Conservation (phyloP, 345 rosid genomes). For the Orychophragmus violaceus region DNA sequence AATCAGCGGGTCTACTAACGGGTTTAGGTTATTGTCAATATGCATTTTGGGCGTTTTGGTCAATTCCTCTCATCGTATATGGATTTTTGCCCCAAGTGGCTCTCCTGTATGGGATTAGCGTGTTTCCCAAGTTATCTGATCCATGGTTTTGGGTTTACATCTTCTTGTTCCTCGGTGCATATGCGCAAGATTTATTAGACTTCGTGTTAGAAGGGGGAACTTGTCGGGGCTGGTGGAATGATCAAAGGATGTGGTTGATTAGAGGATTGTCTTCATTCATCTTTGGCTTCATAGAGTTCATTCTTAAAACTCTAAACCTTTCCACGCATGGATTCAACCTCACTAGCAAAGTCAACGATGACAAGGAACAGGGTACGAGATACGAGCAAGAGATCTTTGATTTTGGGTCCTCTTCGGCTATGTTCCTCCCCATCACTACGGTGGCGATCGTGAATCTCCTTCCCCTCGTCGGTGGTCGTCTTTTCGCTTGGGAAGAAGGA, state of each 20-base stretch:
- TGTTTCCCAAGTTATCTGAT: conserved; percentile 56
- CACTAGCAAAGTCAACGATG: conserved; percentile 51
- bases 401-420: conserved; percentile 49
- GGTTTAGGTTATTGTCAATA: conserved; percentile 35
- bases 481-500: conserved; percentile 22
- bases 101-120: conserved; percentile 37
- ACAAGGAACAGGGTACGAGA: conserved; percentile 50
- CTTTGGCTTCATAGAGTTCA: too few relatives aligned
- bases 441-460: conserved; percentile 46
- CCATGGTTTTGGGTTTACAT: conserved; percentile 48
- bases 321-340: conserved; percentile 43
- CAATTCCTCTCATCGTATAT: conserved; percentile 43
- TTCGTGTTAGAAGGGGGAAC: neutral
- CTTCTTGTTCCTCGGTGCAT: neutral
- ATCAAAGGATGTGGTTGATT: neutral
- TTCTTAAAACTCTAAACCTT: conserved; percentile 34
- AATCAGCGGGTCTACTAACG: conserved; percentile 33
- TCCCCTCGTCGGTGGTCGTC: conserved; percentile 33
- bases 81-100: conserved; percentile 62
- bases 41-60: conserved; percentile 48
- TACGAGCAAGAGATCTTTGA: conserved; percentile 53
- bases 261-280: neutral
- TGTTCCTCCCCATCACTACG: conserved; percentile 42
- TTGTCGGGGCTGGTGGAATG: neutral
- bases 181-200: neutral